Conservation (phyloP, 345 rosid genomes). For the Aethionema arabicum region DNA sequence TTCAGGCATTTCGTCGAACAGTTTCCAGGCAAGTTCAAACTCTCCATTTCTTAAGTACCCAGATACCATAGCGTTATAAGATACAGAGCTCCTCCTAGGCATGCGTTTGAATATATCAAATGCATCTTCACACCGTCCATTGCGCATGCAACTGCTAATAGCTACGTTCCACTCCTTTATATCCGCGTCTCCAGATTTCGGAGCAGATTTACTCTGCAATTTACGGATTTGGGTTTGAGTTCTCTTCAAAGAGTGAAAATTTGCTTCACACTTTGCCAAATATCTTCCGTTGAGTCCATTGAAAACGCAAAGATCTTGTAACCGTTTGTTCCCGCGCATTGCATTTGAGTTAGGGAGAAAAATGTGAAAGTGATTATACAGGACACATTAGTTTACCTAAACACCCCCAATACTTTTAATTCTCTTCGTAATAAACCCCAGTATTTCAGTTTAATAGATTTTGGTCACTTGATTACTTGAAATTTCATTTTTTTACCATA, state of each 20-base stretch:
- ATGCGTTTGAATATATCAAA: constrained; percentile 41
- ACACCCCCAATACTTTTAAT: too few species aligned
- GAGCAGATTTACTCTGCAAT: constrained; percentile 6
- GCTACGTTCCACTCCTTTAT: constrained; percentile 44
- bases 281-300: neutral
- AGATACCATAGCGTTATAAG: constrained; percentile 53
- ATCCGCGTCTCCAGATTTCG: constrained; percentile 35
- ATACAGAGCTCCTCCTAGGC: constrained; percentile 51
- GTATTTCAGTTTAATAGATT: too few species aligned
- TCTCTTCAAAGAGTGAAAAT: constrained; percentile 43
- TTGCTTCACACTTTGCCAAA: neutral
- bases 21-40: constrained; percentile 40
- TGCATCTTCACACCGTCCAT: constrained; percentile 38
- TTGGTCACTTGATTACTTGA: too few species aligned
- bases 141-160: constrained; percentile 49
- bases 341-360: constrained; percentile 3
- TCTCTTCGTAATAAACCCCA: too few species aligned
- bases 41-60: constrained; percentile 39
- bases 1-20: constrained; percentile 52
- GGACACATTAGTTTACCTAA: too few species aligned
- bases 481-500: too few species aligned
- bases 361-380: too few species aligned
- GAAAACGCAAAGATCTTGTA: constrained; percentile 25
- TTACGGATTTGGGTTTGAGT: constrained; percentile 13
- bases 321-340: constrained; percentile 45